A percentile compares a stretch with the other conserved stretches of the same genome.
These are phyloP conservation scores for Penicillium sp. DNA, from an alignment of 2,329 filamentous ascomycete genomes.

Conservation along the genomic window DNA sequence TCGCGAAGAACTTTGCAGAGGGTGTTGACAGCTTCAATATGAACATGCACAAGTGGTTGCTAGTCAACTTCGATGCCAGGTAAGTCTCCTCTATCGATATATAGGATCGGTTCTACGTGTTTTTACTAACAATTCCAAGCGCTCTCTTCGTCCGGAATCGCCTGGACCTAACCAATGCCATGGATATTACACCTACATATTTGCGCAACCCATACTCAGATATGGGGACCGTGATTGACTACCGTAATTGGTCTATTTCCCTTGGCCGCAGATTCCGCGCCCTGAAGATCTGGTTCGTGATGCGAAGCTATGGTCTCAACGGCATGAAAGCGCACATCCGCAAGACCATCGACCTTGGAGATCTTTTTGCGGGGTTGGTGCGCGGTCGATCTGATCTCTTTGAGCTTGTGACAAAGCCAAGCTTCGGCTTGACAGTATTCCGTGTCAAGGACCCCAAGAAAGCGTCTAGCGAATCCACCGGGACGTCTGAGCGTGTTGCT, in stretches of 20 bases:
- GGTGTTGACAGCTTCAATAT: constrained; percentile 85
- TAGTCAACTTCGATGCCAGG: constrained; percentile 82
- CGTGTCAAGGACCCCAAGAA: constrained; percentile 51
- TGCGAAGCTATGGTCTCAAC: constrained; percentile 73
- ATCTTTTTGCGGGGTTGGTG: constrained; percentile 63
- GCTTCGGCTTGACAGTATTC: constrained; percentile 76
- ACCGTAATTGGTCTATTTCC: constrained; percentile 95
- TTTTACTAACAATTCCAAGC: constrained; percentile 47
- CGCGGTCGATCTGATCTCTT: constrained; percentile 64
- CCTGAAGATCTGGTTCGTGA: constrained; percentile 92
- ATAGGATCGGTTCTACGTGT: neutral
- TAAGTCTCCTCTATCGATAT: constrained; percentile 16
- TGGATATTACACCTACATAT: constrained; percentile 76
- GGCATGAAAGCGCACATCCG: constrained; percentile 72
- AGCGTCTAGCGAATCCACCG: constrained; percentile 12
- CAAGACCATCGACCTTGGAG: constrained; percentile 64
- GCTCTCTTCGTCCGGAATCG: constrained; percentile 75
- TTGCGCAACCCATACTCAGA: constrained; percentile 78
- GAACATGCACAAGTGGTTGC: constrained; percentile 97
- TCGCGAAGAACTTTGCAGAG: constrained; percentile 56
- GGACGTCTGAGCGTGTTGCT: constrained; percentile 17
- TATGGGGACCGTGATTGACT: constrained; percentile 82
- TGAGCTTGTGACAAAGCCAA: constrained; percentile 66
- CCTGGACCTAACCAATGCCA: constrained; percentile 70
- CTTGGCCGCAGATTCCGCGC: constrained; percentile 83